Evolutionary conservation across 331 rosid species (phyloP), one percentile per base, ranked within the genome.

Genomic region (Acacia concinna): DNA sequence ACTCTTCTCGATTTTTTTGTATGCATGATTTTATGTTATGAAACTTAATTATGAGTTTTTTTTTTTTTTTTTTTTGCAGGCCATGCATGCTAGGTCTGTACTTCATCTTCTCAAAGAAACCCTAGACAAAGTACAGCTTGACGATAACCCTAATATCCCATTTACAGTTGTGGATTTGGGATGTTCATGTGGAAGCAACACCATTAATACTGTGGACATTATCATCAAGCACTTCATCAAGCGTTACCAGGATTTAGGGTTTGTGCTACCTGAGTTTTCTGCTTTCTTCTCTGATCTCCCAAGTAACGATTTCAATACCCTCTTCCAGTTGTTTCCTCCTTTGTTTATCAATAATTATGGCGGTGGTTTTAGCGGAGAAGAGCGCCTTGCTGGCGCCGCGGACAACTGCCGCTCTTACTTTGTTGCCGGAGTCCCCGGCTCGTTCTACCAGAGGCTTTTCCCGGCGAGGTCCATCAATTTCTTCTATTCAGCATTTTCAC

Each of bases 201-300:
- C 98, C 46, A 87, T 96, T 57, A 79, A 84, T 84, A 89, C 92
- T 30, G 62, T 96, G 11, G 92, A 93, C 46, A 91, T 86, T 74
- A 96, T 96, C 25, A 77, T 96, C 75, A 88, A 96, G 66, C 97
- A 93, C 90, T 87, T 96, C 38, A 81, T 84, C 65, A 89, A 96
- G 79, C 96, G 98, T 8, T 93, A 88, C n/a, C 97, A 90, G 78
- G 94, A 88, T 8, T 46, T 79, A n/a, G 97, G 97, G 14, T 49
- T 7, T 8, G 85, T 88, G 8, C 91, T 88, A 2, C 99, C 99
- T 1, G 99, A 96, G 78, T 96, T 96, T 68, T 89, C 97, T 1
- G 99, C 97, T 5, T 96, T 93, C 71, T 96, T 96, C 89, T 88
- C 98, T 21, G 99, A 96, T 80, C 99, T 96, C 67, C 98, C 99